Evolutionary conservation across 305 asterid genomes (phyloP), one percentile per base, ranked within the genome.

Genomic region (Fraxinus velutina): DNA sequence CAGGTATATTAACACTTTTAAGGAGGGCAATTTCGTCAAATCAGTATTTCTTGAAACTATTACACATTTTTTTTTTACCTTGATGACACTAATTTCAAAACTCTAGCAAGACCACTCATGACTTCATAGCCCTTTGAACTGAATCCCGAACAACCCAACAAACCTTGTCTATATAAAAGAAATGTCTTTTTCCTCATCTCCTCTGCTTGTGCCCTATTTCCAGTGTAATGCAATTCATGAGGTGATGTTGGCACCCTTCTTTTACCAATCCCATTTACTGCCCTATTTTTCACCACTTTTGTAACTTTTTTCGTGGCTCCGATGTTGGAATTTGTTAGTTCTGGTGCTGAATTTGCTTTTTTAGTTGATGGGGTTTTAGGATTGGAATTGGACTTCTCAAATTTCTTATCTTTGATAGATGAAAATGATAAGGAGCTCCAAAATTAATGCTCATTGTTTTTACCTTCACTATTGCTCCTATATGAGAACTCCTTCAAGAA

Each of bases 401-500:
- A 24, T 55, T 90, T 92, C 85, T 89, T 91, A 33, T 94, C 95
- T 77, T 92, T 92, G 3, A 83, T 90, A 0, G 96, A 90, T 1
- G 93, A 90, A 78, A 92, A 92, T 1, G 97, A 88, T 17, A 30
- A 30, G 32, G 30, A 27, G 30, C 30, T 27, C 30, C 30, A 27
- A 27, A 27, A 27, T 1, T 27, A 27, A 27, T 27, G 30, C 30
- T 27, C 2, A 1, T 27, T 27, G 30, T 27, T 27, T 27, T 27
- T 27, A 27, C 30, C 30, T 27, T 27, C 30, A 27, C 30, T 27
- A 0, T 27, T 27, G 30, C 30, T 27, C 30, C 30, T 27, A 27
- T 27, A 27, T 27, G 30, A 27, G 30, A 27, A 27, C 30, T 27
- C 30, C 30, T 27, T 27, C 30, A 27, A 27, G 30, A 27, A 27